Conservation (phyloP, 208 protist genomes). For the Leishmania tropica region DNA sequence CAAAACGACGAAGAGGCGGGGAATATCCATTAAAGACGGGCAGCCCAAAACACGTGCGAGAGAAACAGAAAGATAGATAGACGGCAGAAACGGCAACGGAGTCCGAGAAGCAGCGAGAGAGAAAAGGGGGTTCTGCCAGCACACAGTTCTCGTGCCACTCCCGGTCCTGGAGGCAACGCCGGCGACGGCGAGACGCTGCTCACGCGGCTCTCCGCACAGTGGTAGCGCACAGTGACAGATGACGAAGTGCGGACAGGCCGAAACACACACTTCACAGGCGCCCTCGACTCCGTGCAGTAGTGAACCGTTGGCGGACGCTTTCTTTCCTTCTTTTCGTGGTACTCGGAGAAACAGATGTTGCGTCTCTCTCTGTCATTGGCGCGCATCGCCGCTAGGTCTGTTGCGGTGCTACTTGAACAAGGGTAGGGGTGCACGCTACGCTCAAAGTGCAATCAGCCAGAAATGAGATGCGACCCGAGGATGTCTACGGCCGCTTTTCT, state of each 20-base stretch:
- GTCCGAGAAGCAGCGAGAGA: not conserved
- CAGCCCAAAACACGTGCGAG: not conserved
- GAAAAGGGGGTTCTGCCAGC: not conserved
- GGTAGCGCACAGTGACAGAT: not conserved
- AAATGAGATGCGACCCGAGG: not conserved
- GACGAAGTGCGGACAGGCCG: not conserved
- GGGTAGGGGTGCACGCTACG: not conserved
- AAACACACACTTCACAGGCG: not conserved
- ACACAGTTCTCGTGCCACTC: not conserved
- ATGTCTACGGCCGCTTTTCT: conserved; percentile 23
- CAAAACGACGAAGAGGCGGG: not conserved
- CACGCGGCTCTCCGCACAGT: not conserved
- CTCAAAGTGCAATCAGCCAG: not conserved
- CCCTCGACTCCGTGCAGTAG: not conserved
- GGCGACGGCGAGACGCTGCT: not conserved
- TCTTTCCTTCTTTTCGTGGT: not conserved
- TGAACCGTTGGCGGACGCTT: not conserved
- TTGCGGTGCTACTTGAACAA: not conserved
- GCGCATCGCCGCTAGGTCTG: not conserved
- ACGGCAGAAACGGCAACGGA: not conserved
- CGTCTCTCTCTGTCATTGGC: not conserved
- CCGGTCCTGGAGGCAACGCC: not conserved
- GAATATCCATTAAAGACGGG: not conserved
- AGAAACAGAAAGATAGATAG: not conserved
- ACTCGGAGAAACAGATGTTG: not conserved